Base-by-base conservation (phyloP, 108 stramenopile species). In the Stephanodiscus triporus region DNA sequence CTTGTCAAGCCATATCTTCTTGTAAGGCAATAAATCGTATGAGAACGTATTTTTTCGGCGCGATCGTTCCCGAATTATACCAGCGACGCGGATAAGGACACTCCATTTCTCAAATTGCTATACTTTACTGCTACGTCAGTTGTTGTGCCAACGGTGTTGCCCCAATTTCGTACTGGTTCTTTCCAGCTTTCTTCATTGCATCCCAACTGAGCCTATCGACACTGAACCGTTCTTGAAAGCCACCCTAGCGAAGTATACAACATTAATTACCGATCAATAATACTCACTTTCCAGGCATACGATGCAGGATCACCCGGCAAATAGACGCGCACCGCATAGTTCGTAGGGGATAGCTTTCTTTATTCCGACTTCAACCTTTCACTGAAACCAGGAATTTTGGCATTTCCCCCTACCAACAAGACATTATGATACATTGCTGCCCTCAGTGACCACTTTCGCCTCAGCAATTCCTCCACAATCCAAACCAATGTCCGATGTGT, bases 401-500 rank as follows among this genome's bases (percentile, higher is more conserved):
- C 85, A 69, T 95, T 87, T 0, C 97, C 97, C 42, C 97, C 97
- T 1, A 88, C 86, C 26, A 98, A 63, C 47, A 88, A 68, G 9
- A 98, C 82, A 68, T 91, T 89, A 14, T 82, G 80, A 76, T 92
- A 96, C 76, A 96, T 76, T 11, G 91, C 90, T 23, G 91, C 84
- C 29, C 87, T 88, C 54, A 90, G 84, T 34, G 63, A 74, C 83
- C 14, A 86, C 82, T 72, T 96, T 90, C 3, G 94, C 92, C 14
- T 93, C 89, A 17, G 91, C 76, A 17, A 98, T 63, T 16, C 97
- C 96, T 37, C 87, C 90, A 74, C 91, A 84, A 11, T 89, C 77
- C 75, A 98, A 70, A 4, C 95, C 96, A 37, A 95, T 89, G 74
- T 98, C 96, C 0, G 88, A 86, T 13, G 69, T 43, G 84, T 78